Evolutionary conservation across 257 asterid genomes (phyloP).

Genomic region (Solanum lycopersicoides): DNA sequence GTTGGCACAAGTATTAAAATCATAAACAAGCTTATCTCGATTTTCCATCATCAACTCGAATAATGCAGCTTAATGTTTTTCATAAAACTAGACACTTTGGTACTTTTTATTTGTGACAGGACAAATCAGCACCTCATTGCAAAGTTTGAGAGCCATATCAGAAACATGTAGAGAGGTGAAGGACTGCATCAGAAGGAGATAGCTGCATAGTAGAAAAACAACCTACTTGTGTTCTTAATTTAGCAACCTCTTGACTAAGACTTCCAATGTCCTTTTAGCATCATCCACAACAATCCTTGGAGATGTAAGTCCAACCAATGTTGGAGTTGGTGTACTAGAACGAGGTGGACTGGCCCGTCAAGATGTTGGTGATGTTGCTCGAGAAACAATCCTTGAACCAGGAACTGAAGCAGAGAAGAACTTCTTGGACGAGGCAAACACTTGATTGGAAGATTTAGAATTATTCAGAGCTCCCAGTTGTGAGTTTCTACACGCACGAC

Average conservation of each 20-base stretch:
- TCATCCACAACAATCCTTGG: too few species aligned
- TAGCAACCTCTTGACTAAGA: slow-evolving; percentile 72
- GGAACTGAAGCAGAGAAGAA: too few species aligned
- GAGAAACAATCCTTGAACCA: too few species aligned
- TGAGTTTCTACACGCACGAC: too few species aligned
- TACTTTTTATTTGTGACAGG: background rate
- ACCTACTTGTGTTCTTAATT: slow-evolving; percentile 72
- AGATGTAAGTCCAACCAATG: too few species aligned
- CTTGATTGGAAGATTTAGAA: too few species aligned
- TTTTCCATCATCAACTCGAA: background rate
- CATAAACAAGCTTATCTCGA: background rate
- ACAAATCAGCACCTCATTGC: background rate
- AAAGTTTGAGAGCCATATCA: background rate
- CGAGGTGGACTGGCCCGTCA: too few species aligned
- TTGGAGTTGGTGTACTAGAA: too few species aligned
- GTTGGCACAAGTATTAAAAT: background rate
- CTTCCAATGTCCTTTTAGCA: slow-evolving; percentile 11
- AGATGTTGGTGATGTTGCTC: too few species aligned
- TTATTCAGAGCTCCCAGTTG: too few species aligned
- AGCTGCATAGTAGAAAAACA: background rate
- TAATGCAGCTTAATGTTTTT: background rate
- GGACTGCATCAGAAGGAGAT: background rate
- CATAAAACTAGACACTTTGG: background rate
- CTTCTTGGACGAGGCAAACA: too few species aligned
- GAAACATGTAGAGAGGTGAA: background rate